A percentile compares a stretch with the other conserved stretches of the same genome.
phyloP scores from a whole-genome alignment of 139 green algal genomes.

The Coccomyxa sp. region DNA sequence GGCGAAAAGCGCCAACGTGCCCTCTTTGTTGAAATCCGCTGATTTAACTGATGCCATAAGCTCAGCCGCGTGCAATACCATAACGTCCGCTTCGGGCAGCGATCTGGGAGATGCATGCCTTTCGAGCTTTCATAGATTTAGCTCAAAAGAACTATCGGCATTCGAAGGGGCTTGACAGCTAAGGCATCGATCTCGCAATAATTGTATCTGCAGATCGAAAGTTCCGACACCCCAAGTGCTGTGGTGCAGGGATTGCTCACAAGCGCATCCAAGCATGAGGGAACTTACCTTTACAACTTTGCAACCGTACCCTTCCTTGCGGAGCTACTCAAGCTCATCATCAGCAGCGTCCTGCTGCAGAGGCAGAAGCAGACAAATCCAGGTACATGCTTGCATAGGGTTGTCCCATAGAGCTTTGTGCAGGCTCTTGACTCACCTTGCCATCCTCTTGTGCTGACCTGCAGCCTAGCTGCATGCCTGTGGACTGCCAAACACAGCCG shows the following conservation, averaged over 20 bases:
- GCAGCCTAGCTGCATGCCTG: too few species aligned
- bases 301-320: slow-evolving; percentile 56
- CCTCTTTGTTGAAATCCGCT: neutral
- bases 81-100: neutral
- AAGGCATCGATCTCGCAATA: neutral
- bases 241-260: slow-evolving; percentile 47
- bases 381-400: too few species aligned
- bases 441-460: too few species aligned
- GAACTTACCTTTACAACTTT: slow-evolving; percentile 55
- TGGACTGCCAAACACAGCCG: too few species aligned
- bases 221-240: neutral
- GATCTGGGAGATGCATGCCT: neutral
- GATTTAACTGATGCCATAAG: neutral
- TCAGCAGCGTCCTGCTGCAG: slow-evolving; percentile 31
- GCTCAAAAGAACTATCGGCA: neutral
- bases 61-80: neutral
- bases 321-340: slow-evolving; percentile 45
- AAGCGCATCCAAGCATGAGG: slow-evolving; percentile 22
- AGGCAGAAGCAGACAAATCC: slow-evolving; percentile 15
- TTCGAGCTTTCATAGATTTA: neutral
- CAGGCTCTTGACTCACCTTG: too few species aligned
- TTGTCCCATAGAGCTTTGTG: too few species aligned
- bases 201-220: neutral
- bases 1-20: neutral
- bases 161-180: neutral